Base-by-base conservation (phyloP, 2,329 filamentous ascomycete species). In the Trichophyton schoenleinii region DNA sequence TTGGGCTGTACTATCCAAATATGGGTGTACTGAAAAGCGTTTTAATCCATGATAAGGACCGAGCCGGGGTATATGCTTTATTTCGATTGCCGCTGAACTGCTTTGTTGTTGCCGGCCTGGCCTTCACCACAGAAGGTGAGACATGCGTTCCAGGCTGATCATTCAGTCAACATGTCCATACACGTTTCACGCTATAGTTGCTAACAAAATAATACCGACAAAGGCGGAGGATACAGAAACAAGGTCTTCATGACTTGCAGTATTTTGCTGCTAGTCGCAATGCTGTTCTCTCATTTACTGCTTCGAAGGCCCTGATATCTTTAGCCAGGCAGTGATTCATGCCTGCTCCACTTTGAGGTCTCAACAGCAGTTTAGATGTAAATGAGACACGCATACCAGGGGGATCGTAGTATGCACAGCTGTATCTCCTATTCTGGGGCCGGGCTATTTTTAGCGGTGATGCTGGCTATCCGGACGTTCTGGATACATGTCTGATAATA, bases 11-110 rank as follows among this genome's bases (percentile, higher is more conserved):
- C 66, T 84, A 77, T 66, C 83, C 82, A 0, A 78, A 76, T 62
- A 81, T 83, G 68, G 79, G 77, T 0, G 79, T 78, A 57, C 67
- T 84, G 60, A 84, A 84, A 69, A 79, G 79, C 5, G 71, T 74
- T 42, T 70, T 82, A 3, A 75, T 84, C n/a, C 77, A 81, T 1
- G 81, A 85, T 67, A 75, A 75, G 1, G 73, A 77, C 25, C 74
- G 83, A 49, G 80, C 78, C 2, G 78, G 77, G 49, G 75, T 84
- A 15, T 85, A 85, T 68, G 79, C 80, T 15, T 72, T 83, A 59
- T 72, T 85, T 67, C 76, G 83, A 34, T 74, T 85, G 13, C 83
- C 83, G 9, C 70, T 86, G 63, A 85, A 85, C 67, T 64, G 80
- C 15, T 82, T 83, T 66, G 80, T 84, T 1, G 77, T 83, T 8